phyloP scores from a whole-genome alignment of 257 asterid genomes.

The Nicotiana sylvestris region DNA sequence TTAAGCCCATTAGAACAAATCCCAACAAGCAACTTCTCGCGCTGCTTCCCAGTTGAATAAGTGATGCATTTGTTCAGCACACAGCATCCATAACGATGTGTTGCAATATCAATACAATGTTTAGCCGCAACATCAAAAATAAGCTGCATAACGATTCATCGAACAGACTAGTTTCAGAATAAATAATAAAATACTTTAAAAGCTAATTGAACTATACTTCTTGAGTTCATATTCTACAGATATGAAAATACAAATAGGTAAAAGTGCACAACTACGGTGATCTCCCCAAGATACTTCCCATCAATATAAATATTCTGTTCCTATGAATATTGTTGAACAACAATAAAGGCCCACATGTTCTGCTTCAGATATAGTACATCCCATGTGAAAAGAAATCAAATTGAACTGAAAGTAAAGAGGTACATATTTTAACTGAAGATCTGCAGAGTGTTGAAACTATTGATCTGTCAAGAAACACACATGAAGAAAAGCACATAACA shows the following conservation, averaged over 20 bases:
- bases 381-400: not conserved
- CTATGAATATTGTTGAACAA: not conserved
- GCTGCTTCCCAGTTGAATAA: slow-evolving; percentile 53
- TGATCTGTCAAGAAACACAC: not conserved
- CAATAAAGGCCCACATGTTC: not conserved
- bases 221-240: not conserved
- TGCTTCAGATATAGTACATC: not conserved
- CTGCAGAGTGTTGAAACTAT: not conserved
- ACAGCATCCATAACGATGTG: slow-evolving; percentile 47
- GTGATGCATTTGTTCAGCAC: slow-evolving; percentile 35
- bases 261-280: not conserved
- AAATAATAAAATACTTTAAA: not conserved
- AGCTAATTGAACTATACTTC: not conserved
- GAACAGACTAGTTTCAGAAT: not conserved
- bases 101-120: slow-evolving; percentile 35
- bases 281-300: not conserved
- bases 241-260: not conserved
- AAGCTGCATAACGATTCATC: slow-evolving; percentile 21
- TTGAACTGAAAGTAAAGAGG: not conserved
- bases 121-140: slow-evolving; percentile 36
- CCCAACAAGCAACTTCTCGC: slow-evolving; percentile 57
- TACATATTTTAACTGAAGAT: not conserved
- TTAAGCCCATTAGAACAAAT: slow-evolving; percentile 57
- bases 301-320: not conserved
- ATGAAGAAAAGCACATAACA: not conserved